Percentiles rank a stretch among this genome's conserved stretches.
phyloP scores from a whole-genome alignment of 2,329 filamentous ascomycete genomes.

The Cercospora citrullina region DNA sequence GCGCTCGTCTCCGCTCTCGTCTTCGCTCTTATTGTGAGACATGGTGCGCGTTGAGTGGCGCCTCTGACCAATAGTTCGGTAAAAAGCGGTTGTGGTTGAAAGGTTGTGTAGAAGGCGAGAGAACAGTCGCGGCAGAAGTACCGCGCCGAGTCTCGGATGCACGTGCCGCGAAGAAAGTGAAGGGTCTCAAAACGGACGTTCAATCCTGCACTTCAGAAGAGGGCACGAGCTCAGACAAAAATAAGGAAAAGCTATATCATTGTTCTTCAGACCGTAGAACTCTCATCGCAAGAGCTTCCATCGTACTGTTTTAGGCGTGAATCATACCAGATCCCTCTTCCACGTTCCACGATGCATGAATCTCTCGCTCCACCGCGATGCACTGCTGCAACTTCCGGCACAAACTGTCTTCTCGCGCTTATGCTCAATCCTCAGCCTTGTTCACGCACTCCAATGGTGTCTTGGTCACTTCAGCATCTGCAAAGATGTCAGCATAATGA shows the following conservation, averaged over 20 bases:
- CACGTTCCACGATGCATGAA: not conserved
- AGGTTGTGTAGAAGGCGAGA: not conserved
- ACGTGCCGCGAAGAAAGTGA: not conserved
- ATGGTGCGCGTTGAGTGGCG: not conserved
- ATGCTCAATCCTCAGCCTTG: not conserved
- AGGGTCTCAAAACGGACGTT: too few relatives aligned
- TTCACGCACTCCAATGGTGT: not conserved
- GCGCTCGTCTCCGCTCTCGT: not conserved
- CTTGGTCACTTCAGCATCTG: not conserved
- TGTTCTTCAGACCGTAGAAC: accelerated
- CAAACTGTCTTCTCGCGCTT: not conserved
- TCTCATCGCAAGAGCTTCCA: not conserved
- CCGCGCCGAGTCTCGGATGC: not conserved
- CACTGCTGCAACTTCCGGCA: not conserved
- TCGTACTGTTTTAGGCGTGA: not conserved
- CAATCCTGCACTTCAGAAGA: too few relatives aligned
- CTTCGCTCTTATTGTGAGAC: not conserved
- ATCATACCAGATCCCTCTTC: not conserved
- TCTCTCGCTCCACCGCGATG: too few relatives aligned
- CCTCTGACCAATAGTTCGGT: not conserved
- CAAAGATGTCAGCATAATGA: not conserved
- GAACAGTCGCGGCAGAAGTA: not conserved
- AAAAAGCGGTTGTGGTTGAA: not conserved
- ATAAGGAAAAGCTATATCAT: not conserved
- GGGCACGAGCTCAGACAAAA: not conserved